Conservation (phyloP, 1,139 yeast species). For the Starmera stellimalicola region DNA sequence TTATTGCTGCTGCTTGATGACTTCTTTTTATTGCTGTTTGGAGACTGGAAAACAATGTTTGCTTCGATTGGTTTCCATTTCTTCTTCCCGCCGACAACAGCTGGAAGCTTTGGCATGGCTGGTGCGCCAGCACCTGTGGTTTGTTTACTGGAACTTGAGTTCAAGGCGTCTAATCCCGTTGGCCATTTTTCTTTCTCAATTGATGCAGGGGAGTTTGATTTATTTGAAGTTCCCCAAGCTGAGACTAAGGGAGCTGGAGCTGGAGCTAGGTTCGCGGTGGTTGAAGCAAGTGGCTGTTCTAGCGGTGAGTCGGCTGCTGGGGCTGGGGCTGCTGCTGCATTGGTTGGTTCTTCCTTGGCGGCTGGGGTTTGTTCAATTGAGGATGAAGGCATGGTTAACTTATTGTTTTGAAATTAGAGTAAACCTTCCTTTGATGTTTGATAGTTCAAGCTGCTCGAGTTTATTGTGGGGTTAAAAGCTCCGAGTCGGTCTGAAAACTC, state of each 20-base stretch:
- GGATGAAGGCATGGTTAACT: too few relatives aligned
- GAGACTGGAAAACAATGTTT: conserved; percentile 14
- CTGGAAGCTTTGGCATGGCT: conserved; percentile 3
- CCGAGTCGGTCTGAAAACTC: too few relatives aligned
- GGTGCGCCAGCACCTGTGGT: conserved; percentile 1
- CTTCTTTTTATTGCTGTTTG: conserved; percentile 4
- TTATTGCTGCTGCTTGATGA: neutral
- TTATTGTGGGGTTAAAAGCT: too few relatives aligned
- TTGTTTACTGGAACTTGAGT: neutral
- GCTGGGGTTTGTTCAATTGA: too few relatives aligned
- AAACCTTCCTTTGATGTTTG: too few relatives aligned
- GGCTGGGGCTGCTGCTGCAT: too few relatives aligned
- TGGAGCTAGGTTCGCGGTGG: conserved; percentile 18
- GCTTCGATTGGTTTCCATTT: conserved; percentile 24
- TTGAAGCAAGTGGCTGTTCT: conserved; percentile 1
- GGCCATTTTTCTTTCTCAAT: conserved; percentile 15
- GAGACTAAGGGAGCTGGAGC: conserved; percentile 22
- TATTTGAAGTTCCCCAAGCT: conserved; percentile 18
- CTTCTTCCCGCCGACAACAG: conserved; percentile 13
- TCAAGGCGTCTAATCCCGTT: conserved; percentile 9
- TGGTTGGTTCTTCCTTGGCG: too few relatives aligned
- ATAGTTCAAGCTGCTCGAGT: too few relatives aligned
- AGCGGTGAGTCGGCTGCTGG: too few relatives aligned
- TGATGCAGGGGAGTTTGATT: neutral
- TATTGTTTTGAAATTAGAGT: too few relatives aligned